Evolutionary conservation across 1,284 basidiomycete genomes (phyloP).

Genomic region (Vanrija sp.): DNA sequence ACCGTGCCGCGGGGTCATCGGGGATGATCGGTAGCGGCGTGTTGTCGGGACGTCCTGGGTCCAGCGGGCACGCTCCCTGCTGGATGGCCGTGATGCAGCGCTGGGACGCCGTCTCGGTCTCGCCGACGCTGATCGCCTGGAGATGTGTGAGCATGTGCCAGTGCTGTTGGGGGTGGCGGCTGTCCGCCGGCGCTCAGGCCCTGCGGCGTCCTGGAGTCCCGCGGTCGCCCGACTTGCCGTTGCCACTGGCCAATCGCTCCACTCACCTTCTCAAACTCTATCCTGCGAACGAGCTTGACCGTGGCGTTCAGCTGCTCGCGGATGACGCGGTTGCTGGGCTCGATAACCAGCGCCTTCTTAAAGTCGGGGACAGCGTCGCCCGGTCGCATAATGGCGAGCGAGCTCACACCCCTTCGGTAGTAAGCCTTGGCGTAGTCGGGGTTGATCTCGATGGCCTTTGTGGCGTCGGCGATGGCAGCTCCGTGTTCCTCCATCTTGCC

Average conservation of each 20-base stretch:
- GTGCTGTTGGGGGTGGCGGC: background rate
- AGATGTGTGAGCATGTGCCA: conserved; percentile 3
- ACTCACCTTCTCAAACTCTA: conserved; percentile 80
- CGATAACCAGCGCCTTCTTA: conserved; percentile 77
- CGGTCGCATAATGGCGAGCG: conserved; percentile 82
- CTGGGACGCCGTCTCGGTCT: conserved; percentile 69
- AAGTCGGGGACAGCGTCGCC: conserved; percentile 80
- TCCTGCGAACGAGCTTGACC: conserved; percentile 70
- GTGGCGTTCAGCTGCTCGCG: conserved; percentile 79
- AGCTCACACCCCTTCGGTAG: conserved; percentile 79
- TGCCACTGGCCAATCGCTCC: background rate
- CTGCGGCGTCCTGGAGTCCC: no score
- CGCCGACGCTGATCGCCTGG: conserved; percentile 83
- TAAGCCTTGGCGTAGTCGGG: conserved; percentile 75
- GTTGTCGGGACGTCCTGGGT: conserved; percentile 9
- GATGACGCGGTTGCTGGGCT: conserved; percentile 80
- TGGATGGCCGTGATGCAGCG: conserved; percentile 72
- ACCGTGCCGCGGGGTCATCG: conserved; percentile 56
- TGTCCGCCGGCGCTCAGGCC: no score
- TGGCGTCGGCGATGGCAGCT: conserved; percentile 47
- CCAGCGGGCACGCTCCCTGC: conserved; percentile 58
- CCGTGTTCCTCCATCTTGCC: conserved; percentile 54
- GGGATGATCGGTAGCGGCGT: conserved; percentile 59
- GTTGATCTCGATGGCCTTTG: conserved; percentile 82
- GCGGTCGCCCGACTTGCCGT: no score